phyloP scores from a whole-genome alignment of 345 rosid species.

The Laguncularia racemosa region DNA sequence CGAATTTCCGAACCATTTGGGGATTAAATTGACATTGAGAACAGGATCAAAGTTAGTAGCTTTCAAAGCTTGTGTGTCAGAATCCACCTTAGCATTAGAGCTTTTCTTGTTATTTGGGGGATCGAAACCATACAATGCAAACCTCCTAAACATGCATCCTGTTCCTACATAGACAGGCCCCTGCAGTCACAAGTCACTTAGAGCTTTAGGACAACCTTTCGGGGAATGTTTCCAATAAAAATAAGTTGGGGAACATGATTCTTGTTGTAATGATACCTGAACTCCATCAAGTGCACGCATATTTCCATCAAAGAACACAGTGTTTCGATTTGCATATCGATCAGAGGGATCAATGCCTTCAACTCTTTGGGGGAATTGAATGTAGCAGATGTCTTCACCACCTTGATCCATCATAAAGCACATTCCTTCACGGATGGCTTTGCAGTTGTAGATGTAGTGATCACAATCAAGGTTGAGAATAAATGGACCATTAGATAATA shows the following conservation, averaged over 20 bases:
- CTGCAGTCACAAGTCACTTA: constrained; percentile 13
- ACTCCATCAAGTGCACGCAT: constrained; percentile 97
- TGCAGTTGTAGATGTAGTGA: constrained; percentile 84
- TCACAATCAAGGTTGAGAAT: constrained; percentile 96
- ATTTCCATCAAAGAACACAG: constrained; percentile 93
- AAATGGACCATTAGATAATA: constrained; percentile 91
- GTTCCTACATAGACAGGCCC: constrained; percentile 98
- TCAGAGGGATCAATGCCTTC: constrained; percentile 98
- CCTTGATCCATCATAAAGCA: constrained; percentile 97
- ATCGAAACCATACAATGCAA: constrained; percentile 88
- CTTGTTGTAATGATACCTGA: constrained; percentile 42
- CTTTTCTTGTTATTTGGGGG: constrained; percentile 53
- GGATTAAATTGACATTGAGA: constrained; percentile 69
- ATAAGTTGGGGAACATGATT: neutral
- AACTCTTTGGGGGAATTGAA: constrained; percentile 92
- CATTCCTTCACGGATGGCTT: constrained; percentile 92
- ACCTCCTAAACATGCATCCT: constrained; percentile 82
- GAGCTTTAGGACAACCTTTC: too few species aligned
- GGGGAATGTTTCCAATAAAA: too few species aligned
- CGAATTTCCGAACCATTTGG: constrained; percentile 92
- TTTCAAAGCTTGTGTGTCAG: constrained; percentile 62
- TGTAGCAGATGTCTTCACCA: constrained; percentile 84
- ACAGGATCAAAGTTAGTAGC: constrained; percentile 73
- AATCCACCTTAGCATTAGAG: constrained; percentile 21
- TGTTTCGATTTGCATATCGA: constrained; percentile 88